Conservation (phyloP, 495 filamentous ascomycete genomes). For the Penicillium verhagenii region DNA sequence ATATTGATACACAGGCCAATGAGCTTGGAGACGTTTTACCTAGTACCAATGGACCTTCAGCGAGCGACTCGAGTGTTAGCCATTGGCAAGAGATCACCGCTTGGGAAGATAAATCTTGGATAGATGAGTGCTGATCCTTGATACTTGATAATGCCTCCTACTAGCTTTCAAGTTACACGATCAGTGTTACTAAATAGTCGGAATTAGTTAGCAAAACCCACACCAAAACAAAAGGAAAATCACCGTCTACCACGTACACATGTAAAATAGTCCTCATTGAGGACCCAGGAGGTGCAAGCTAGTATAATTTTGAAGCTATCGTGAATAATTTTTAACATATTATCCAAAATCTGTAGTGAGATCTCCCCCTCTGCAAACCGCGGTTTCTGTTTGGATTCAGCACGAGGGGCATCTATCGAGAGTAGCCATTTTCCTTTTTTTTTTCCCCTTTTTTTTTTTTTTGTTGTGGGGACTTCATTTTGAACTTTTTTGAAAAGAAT, state of each 20-base stretch:
- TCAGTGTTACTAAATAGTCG: constrained; percentile 1
- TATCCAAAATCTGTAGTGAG: constrained; percentile 5
- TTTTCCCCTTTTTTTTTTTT: not conserved
- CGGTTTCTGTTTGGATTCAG: constrained; percentile 4
- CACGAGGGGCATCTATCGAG: constrained; percentile 3
- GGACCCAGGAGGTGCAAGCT: not conserved
- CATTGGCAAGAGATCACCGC: constrained; percentile 1
- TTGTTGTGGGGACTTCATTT: not conserved
- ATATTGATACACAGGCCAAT: constrained; percentile 1
- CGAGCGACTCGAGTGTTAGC: not conserved
- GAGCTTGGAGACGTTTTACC: not conserved
- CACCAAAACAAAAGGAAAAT: too few species aligned
- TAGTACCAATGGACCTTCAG: not conserved
- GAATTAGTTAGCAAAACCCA: too few species aligned
- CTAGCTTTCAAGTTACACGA: constrained; percentile 1
- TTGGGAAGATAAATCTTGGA: constrained; percentile 1
- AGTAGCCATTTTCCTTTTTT: not conserved
- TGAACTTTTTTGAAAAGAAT: not conserved
- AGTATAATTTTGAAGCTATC: constrained; percentile 6
- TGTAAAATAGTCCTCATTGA: not conserved
- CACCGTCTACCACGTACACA: not conserved
- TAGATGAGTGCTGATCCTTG: not conserved
- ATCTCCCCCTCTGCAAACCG: constrained; percentile 6
- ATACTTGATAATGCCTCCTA: not conserved
- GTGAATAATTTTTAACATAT: not conserved